Evolutionary conservation across 2,329 filamentous ascomycete genomes (phyloP), one percentile per base, ranked within the genome.

Genomic region (Macrophomina pseudophaseolina): DNA sequence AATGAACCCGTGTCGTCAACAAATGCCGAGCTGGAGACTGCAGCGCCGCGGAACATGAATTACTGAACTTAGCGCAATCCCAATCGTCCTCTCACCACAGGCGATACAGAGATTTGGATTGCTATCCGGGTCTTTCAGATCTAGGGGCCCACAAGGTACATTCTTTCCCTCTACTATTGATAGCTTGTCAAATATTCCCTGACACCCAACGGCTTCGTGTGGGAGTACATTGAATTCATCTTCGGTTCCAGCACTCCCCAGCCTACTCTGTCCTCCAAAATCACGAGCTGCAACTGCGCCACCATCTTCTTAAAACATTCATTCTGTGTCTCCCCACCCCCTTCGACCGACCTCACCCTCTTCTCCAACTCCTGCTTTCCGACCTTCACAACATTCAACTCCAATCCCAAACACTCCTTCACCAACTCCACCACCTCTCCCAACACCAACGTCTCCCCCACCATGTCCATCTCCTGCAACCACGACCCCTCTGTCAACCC

Each of bases 401-500:
- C 64, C 1, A 53, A 51, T 4, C 56, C 60, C 35, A 60, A 46
- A 23, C 18, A 42, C 28, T 54, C 42, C 42, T n/a, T 46, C 18
- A 72, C 70, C 16, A 74, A 62, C 18, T 54, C 54, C 30, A 74
- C 69, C 18, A 75, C 30, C 5, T 75, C 69, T 51, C 71, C 71
- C 48, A 77, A 67, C 42, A 64, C 51, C 38, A 74, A 32, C 28
- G 73, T 75, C 35, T 75, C 71, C 6, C 77, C 76, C 7, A 71
- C 75, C 70, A 79, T 76, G 8, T 73, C 71, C 64, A 78, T 71
- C 60, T 77, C 72, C 56, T 72, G 71, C 32, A 70, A 67, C 67
- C 70, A 76, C 62, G 64, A 67, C 51, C 63, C 63, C 51, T 71
- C 68, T 6, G 72, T 68, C 56, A 79, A 65, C 64, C 72, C 69